Evolutionary conservation across 1,139 yeast species (phyloP).

Genomic region (Suhomyces atakaporum): DNA sequence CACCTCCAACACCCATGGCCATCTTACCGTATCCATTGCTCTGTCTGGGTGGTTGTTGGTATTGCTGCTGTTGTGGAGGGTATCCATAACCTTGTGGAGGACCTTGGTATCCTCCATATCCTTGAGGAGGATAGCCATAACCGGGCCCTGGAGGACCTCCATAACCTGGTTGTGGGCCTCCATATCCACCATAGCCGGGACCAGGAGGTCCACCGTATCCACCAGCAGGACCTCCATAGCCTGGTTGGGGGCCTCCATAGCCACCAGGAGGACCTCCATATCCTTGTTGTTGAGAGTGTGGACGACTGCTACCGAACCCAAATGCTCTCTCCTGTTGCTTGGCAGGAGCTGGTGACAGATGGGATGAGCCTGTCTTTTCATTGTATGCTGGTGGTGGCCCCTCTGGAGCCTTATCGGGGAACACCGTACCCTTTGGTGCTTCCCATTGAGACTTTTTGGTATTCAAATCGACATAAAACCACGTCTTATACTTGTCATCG

Average conservation of each 20-base stretch:
- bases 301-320: slow-evolving; percentile 11
- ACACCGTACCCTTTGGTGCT: slow-evolving; percentile 64
- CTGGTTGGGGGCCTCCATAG: slow-evolving; percentile 22
- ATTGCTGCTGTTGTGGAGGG: slow-evolving; percentile 24
- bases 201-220: no score
- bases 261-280: slow-evolving; percentile 22
- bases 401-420: slow-evolving; percentile 28
- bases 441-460: slow-evolving; percentile 93
- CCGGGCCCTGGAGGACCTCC: slow-evolving; percentile 17
- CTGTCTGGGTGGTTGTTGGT: slow-evolving; percentile 24
- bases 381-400: slow-evolving; percentile 32
- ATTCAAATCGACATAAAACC: slow-evolving; percentile 71
- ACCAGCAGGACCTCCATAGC: slow-evolving; percentile 17
- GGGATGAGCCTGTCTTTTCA: slow-evolving; percentile 10
- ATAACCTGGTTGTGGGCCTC: no score
- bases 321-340: slow-evolving; percentile 17
- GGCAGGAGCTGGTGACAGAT: slow-evolving; percentile 1
- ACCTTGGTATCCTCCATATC: slow-evolving; percentile 19
- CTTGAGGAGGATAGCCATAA: slow-evolving; percentile 22
- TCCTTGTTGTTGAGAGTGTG: slow-evolving; percentile 16
- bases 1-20: slow-evolving; percentile 80
- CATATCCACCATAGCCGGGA: no score
- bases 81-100: slow-evolving; percentile 23
- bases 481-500: slow-evolving; percentile 77
- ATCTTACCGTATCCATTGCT: slow-evolving; percentile 48